phyloP scores from a whole-genome alignment of 2,329 filamentous ascomycete species.

The Penicillium crustosum region DNA sequence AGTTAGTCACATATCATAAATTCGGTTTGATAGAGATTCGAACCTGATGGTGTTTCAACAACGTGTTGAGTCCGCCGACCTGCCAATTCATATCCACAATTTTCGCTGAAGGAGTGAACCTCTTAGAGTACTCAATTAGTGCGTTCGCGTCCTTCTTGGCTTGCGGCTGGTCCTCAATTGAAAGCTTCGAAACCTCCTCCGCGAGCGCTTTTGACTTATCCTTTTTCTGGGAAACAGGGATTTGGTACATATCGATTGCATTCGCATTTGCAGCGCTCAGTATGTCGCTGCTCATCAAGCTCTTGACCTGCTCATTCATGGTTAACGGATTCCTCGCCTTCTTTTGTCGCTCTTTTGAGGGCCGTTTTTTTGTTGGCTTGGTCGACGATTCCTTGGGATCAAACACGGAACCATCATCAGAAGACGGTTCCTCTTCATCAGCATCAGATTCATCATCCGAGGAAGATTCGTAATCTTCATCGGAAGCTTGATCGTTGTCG shows the following conservation, averaged over 20 bases:
- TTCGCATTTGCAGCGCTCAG: conserved; percentile 28
- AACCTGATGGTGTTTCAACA: conserved; percentile 40
- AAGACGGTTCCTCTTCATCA: neutral
- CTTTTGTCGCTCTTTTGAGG: neutral
- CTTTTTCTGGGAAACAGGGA: conserved; percentile 25
- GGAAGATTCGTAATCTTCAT: neutral
- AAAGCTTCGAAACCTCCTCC: conserved; percentile 35
- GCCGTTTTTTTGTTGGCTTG: neutral
- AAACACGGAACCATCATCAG: neutral
- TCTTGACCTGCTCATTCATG: neutral
- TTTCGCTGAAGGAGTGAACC: conserved; percentile 29
- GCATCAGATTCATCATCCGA: neutral
- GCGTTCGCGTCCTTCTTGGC: conserved; percentile 26
- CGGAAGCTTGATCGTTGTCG: neutral
- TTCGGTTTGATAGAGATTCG: neutral
- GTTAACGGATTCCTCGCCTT: neutral
- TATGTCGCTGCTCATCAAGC: neutral
- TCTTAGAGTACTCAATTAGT: conserved; percentile 29
- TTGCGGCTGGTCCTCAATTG: conserved; percentile 24
- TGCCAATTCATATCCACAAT: conserved; percentile 35
- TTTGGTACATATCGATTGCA: conserved; percentile 24
- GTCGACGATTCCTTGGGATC: neutral
- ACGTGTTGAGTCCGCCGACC: conserved; percentile 34
- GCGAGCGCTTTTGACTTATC: conserved; percentile 34
- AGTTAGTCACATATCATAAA: neutral